phyloP scores from a whole-genome alignment of 2,329 filamentous ascomycete species.

The Aspergillus uvarum region DNA sequence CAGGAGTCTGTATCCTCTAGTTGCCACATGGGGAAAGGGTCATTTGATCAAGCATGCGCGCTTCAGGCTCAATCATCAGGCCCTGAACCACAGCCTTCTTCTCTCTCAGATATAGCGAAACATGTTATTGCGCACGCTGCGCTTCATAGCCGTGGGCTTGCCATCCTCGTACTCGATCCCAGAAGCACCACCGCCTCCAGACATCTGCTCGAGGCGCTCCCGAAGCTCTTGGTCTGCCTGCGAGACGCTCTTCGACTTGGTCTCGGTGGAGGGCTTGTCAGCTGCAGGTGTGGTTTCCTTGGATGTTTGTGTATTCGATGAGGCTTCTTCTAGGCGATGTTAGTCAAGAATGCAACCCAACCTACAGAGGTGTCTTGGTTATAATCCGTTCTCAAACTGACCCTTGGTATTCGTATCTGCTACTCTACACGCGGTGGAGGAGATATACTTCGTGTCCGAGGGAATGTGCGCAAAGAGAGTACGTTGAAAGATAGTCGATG shows the following conservation, averaged over 20 bases:
- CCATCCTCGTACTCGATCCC: conserved; percentile 76
- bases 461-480: not conserved
- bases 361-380: not conserved
- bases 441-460: not conserved
- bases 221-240: conserved; percentile 67
- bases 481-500: not conserved
- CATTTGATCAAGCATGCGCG: no score
- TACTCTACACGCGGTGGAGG: not conserved
- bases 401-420: not conserved
- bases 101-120: conserved; percentile 62
- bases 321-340: not conserved
- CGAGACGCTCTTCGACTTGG: conserved; percentile 55
- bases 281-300: not conserved
- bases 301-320: not conserved
- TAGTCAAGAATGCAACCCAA: not conserved
- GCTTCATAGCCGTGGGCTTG: conserved; percentile 69
- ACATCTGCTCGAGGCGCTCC: conserved; percentile 63
- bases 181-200: conserved; percentile 68
- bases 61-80: no score
- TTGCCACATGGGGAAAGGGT: no score
- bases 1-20: no score
- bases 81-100: no score
- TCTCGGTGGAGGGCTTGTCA: conserved; percentile 10
- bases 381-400: not conserved
- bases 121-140: conserved; percentile 74